These are phyloP conservation scores for Flammula alnicola DNA, from an alignment of 1,284 basidiomycete genomes.

Conservation along the genomic window DNA sequence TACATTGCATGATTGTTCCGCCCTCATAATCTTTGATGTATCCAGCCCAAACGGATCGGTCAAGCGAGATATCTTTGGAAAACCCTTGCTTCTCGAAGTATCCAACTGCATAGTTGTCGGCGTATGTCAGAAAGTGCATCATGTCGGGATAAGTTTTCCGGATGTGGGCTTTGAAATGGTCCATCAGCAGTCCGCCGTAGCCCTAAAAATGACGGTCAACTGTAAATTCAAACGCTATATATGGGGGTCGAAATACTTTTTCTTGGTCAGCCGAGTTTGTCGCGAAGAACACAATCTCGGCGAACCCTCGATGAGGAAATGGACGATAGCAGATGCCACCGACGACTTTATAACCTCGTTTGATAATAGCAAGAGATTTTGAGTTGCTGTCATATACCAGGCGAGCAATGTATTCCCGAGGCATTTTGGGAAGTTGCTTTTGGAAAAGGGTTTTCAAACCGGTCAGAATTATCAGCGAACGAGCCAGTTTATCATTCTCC, in stretches of 20 bases:
- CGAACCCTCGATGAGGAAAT: conserved; percentile 93
- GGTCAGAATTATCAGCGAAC: conserved; percentile 85
- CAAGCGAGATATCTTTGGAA: conserved; percentile 94
- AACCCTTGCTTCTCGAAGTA: conserved; percentile 99
- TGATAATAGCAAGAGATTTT: conserved; percentile 92
- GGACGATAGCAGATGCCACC: conserved; percentile 98
- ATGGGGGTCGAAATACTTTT: conserved; percentile 70
- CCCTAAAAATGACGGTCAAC: conserved; percentile 60
- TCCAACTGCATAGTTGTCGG: conserved; percentile 98
- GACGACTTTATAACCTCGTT: conserved; percentile 94
- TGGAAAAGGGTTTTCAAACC: conserved; percentile 98
- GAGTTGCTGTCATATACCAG: conserved; percentile 95
- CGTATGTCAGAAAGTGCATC: conserved; percentile 97
- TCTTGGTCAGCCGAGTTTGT: conserved; percentile 97
- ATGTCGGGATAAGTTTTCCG: conserved; percentile 80
- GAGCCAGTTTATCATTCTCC: conserved; percentile 80
- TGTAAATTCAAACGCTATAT: neutral
- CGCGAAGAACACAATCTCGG: conserved; percentile 99
- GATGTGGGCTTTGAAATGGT: conserved; percentile 96
- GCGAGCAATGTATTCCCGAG: conserved; percentile 96
- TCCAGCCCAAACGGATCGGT: conserved; percentile 93
- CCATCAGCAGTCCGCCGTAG: conserved; percentile 99
- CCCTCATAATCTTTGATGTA: conserved; percentile 99
- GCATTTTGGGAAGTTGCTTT: conserved; percentile 99
- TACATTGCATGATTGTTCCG: conserved; percentile 99